These are phyloP conservation scores for Penicillium manginii DNA, from an alignment of 495 filamentous ascomycete genomes.

Conservation along the genomic window DNA sequence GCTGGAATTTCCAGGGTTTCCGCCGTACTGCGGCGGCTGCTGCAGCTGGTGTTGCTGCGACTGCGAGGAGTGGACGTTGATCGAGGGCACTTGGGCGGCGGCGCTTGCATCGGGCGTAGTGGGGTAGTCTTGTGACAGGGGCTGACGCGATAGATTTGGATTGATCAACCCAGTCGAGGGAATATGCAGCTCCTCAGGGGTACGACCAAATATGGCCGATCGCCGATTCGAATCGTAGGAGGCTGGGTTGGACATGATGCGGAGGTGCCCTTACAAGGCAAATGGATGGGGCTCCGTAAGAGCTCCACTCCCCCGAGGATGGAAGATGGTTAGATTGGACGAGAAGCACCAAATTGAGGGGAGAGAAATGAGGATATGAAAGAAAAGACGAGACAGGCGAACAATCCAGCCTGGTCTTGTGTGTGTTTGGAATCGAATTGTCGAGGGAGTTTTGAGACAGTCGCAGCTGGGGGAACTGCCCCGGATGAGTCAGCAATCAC, in stretches of 20 bases:
- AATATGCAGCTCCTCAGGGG: conserved; percentile 80
- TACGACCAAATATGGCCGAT: conserved; percentile 52
- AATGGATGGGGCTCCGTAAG: conserved; percentile 20
- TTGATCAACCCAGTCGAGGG: conserved; percentile 55
- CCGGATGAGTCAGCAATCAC: too few relatives aligned
- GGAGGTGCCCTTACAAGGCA: conserved; percentile 16
- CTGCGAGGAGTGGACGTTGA: conserved; percentile 69
- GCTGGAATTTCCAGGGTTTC: conserved; percentile 30
- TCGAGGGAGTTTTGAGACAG: too few relatives aligned
- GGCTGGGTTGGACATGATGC: conserved; percentile 47
- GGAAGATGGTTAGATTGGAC: conserved; percentile 3
- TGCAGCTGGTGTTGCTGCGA: conserved; percentile 48
- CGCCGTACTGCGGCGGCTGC: conserved; percentile 59
- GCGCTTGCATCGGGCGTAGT: conserved; percentile 35
- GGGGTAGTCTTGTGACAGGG: conserved; percentile 56
- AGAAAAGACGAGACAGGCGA: conserved; percentile 1
- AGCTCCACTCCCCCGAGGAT: conserved; percentile 30
- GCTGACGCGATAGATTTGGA: conserved; percentile 47
- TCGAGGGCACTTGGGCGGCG: conserved; percentile 53
- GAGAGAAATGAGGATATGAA: conserved; percentile 1
- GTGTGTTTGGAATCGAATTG: too few relatives aligned
- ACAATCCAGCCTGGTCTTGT: conserved; percentile 7
- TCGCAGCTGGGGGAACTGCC: not conserved
- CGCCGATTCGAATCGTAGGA: conserved; percentile 60
- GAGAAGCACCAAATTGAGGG: conserved; percentile 16